Evolutionary conservation across 176 grass and related monocot genomes (phyloP).

Genomic region (Olyra latifolia): DNA sequence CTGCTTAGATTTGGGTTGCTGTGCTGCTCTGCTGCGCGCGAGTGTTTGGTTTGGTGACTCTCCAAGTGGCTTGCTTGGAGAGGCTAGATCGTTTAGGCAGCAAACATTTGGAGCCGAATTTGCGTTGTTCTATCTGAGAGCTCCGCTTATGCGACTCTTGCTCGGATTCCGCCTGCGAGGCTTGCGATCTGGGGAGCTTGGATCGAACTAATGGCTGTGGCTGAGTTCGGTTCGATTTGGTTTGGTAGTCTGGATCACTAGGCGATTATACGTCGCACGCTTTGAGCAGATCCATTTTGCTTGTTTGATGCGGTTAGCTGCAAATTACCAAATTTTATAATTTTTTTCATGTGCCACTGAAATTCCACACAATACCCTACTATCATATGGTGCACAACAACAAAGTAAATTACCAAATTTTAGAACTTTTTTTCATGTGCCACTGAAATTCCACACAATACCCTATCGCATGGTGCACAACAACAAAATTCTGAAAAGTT

Average conservation of each 20-base stretch:
- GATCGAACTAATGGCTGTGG: not conserved
- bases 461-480: not conserved
- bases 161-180: not conserved
- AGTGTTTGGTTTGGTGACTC: not conserved
- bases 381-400: not conserved
- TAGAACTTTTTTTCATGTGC: not conserved
- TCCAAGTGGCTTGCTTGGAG: not conserved
- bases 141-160: not conserved
- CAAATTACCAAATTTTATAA: not conserved
- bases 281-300: conserved; percentile 22
- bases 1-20: conserved; percentile 23
- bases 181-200: conserved; percentile 32
- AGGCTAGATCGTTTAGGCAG: not conserved
- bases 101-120: not conserved
- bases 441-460: not conserved
- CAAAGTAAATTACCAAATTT: not conserved
- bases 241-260: not conserved
- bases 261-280: not conserved
- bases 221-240: not conserved
- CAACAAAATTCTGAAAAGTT: not conserved
- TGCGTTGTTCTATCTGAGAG: not conserved
- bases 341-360: not conserved
- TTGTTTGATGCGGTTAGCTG: not conserved
- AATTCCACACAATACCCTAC: not conserved
- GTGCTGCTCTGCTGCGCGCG: not conserved